Conservation (phyloP, 306 rosid species). For the Rosa rugosa region DNA sequence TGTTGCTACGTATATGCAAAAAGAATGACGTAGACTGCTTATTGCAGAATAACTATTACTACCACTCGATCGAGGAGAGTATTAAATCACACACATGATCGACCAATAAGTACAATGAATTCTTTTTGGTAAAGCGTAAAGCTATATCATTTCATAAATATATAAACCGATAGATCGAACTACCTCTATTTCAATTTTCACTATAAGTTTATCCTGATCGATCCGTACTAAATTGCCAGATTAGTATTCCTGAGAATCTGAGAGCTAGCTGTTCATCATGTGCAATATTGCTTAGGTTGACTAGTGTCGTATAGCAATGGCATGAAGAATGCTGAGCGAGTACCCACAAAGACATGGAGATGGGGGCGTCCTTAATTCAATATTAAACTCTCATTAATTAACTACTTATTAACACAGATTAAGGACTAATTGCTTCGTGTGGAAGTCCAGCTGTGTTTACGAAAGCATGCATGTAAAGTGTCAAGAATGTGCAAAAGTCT, state of each 20-base stretch:
- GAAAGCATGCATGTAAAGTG: not conserved
- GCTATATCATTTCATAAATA: not conserved
- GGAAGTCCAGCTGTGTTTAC: slow-evolving; percentile 9
- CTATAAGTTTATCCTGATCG: not conserved
- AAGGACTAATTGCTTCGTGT: not conserved
- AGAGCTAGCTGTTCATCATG: slow-evolving; percentile 13
- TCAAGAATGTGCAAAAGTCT: not conserved
- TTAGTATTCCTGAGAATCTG: not conserved
- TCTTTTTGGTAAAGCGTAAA: not conserved
- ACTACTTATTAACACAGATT: not conserved
- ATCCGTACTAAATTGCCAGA: not conserved
- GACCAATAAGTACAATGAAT: not conserved
- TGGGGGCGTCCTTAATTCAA: not conserved
- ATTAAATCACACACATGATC: not conserved
- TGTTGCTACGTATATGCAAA: not conserved
- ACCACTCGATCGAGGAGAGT: not conserved
- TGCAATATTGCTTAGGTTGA: not conserved
- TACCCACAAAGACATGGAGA: not conserved
- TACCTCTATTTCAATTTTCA: not conserved
- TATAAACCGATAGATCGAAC: not conserved
- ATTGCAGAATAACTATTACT: not conserved
- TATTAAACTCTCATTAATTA: not conserved
- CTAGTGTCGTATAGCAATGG: not conserved
- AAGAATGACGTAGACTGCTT: not conserved
- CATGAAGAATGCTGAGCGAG: not conserved